phyloP scores from a whole-genome alignment of 176 grass and related monocot species.

The Carex littledalei region DNA sequence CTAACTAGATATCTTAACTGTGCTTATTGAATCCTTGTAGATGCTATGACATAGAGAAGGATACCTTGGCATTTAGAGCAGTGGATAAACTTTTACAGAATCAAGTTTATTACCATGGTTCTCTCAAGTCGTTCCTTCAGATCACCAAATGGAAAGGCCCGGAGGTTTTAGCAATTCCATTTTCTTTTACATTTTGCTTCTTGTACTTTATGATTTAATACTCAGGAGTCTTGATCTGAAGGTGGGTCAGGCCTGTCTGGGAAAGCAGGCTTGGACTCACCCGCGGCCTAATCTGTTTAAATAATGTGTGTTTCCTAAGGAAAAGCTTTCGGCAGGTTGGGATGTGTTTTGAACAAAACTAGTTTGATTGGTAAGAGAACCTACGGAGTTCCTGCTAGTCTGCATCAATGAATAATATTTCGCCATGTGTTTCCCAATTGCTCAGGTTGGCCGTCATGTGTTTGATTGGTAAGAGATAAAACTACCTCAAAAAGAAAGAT shows the following conservation, averaged over 20 bases:
- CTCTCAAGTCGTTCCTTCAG: constrained; percentile 93
- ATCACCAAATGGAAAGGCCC: constrained; percentile 98
- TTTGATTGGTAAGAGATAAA: too few relatives aligned
- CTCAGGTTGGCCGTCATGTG: too few relatives aligned
- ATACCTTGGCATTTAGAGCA: constrained; percentile 82
- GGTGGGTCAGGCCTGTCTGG: background rate
- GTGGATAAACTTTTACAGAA: constrained; percentile 74
- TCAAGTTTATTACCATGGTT: constrained; percentile 90
- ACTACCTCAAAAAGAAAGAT: too few relatives aligned
- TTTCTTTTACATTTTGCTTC: background rate
- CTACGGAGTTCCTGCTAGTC: too few relatives aligned
- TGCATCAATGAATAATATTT: too few relatives aligned
- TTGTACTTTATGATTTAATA: background rate
- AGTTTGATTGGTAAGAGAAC: too few relatives aligned
- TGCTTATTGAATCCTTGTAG: constrained; percentile 44
- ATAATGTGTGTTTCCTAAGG: background rate
- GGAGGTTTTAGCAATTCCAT: constrained; percentile 45
- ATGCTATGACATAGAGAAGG: constrained; percentile 84
- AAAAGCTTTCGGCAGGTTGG: background rate
- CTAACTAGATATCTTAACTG: constrained; percentile 24
- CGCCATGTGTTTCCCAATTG: too few relatives aligned
- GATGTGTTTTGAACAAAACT: background rate
- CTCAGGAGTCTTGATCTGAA: background rate
- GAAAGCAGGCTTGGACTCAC: background rate
- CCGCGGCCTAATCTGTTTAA: background rate